Percentiles rank a stretch among this genome's conserved stretches.
phyloP scores from a whole-genome alignment of 352 stramenopile species.

The Blastocystis hominis region DNA sequence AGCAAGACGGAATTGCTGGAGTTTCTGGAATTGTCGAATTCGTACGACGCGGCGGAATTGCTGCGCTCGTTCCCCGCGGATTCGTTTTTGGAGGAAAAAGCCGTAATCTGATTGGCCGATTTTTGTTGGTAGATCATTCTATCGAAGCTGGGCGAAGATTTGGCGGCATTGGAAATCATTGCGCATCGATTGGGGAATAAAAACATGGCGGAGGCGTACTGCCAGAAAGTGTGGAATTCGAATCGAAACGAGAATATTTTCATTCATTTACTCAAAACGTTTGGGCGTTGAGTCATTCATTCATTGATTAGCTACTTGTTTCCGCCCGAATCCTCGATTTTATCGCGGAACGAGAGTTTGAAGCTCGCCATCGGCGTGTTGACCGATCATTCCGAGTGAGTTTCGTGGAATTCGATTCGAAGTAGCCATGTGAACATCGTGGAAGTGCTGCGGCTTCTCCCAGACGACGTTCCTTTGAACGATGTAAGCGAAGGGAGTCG shows the following conservation, averaged over 20 bases:
- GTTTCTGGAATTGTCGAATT: not conserved
- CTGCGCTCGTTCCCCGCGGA: not conserved
- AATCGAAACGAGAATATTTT: not conserved
- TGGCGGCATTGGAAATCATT: not conserved
- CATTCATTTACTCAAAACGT: not conserved
- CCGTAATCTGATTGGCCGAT: not conserved
- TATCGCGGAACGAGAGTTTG: not conserved
- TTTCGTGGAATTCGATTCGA: not conserved
- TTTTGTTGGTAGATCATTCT: slow-evolving; percentile 18
- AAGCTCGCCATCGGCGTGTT: not conserved
- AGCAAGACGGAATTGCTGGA: not conserved
- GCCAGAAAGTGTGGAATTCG: not conserved
- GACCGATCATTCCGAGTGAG: not conserved
- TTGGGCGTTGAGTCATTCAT: no score
- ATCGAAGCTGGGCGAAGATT: not conserved
- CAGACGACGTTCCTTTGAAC: not conserved
- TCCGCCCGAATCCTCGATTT: not conserved
- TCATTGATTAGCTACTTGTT: no score
- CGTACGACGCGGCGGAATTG: not conserved
- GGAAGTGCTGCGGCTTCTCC: not conserved
- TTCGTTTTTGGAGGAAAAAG: not conserved
- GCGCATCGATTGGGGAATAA: not conserved
- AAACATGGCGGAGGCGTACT: slow-evolving; percentile 17
- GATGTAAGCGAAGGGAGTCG: not conserved
- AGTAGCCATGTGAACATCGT: not conserved